Percentiles rank a stretch among this genome's conserved stretches.
Evolutionary conservation across 2,329 filamentous ascomycete genomes (phyloP).

Genomic region (Epichloe brachyelytri): DNA sequence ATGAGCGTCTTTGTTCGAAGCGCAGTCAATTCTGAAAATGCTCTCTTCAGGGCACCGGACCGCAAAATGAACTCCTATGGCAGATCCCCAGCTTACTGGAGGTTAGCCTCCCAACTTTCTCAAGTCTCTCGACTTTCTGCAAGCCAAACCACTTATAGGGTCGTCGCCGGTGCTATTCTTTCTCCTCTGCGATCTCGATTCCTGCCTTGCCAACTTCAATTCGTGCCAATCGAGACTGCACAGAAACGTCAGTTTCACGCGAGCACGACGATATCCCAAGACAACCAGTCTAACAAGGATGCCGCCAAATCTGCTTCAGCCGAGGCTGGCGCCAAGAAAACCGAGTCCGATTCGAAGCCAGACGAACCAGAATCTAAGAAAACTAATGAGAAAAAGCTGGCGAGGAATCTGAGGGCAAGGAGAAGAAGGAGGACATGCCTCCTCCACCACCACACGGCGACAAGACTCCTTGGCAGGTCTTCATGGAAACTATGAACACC

Average conservation of each 20-base stretch:
- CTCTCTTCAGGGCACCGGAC: slow-evolving; percentile 28
- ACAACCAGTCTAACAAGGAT: slow-evolving; percentile 21
- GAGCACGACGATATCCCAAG: slow-evolving; percentile 17
- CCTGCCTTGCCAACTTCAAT: slow-evolving; percentile 21
- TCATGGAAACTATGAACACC: slow-evolving; percentile 85
- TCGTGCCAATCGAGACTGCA: slow-evolving; percentile 18
- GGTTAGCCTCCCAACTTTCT: slow-evolving; percentile 29
- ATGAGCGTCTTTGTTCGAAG: slow-evolving; percentile 37
- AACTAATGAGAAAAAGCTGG: slow-evolving; percentile 26
- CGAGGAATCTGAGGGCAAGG: slow-evolving; percentile 33
- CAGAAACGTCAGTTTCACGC: slow-evolving; percentile 22
- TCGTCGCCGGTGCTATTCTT: slow-evolving; percentile 16
- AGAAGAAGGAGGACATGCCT: slow-evolving; percentile 54
- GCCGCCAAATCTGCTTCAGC: slow-evolving; percentile 8
- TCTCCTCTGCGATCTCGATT: slow-evolving; percentile 34
- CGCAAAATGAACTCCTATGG: slow-evolving; percentile 23
- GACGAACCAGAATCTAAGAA: slow-evolving; percentile 34
- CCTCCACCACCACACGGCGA: slow-evolving; percentile 94
- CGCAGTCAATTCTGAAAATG: slow-evolving; percentile 27
- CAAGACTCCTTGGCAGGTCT: slow-evolving; percentile 98
- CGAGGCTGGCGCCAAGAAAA: slow-evolving; percentile 22
- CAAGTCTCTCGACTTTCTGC: slow-evolving; percentile 15
- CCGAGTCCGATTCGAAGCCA: slow-evolving; percentile 21
- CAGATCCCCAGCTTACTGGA: slow-evolving; percentile 35
- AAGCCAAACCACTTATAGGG: slow-evolving; percentile 15